Evolutionary conservation across 2,329 filamentous ascomycete genomes (phyloP), one percentile per base, ranked within the genome.

Genomic region (Venturia nashicola): DNA sequence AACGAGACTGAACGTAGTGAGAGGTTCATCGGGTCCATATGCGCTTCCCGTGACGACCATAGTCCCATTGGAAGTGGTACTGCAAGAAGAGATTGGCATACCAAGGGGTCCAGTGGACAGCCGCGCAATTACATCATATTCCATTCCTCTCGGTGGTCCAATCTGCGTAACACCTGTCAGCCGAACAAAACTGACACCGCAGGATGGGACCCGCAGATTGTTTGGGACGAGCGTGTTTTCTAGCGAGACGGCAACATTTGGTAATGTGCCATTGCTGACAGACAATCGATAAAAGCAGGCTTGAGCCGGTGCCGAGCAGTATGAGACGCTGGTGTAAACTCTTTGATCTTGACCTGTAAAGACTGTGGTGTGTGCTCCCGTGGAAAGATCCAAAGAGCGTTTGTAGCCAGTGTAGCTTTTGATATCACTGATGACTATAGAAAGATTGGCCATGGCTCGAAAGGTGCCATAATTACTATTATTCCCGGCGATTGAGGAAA

Each of bases 401-500:
- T 70, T 75, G 63, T 80, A 81, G 3, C 68, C 70, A 3, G 68
- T 68, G 8, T 70, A 68, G 4, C 63, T 65, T 1, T 67, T 18
- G 0, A 77, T 64, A 3, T 70, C 73, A 0, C 71, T 70, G 3
- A 81, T 70, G 0, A 67, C 63, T 0, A 82, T 72, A 0, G 74
- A 76, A 0, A 82, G 63, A 64, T 82, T 82, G 0, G 75, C 80
- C 0, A 81, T 69, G 0, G 80, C 78, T 62, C 74, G 74, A 65
- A 78, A 82, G 4, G 74, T 75, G 14, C 80, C 80, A 62, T 80
- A 82, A 23, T 71, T 68, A 7, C 71, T 68, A 7, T 72, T 71
- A 14, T 61, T 64, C 6, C 77, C 77, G 20, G 79, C 72, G 6
- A 82, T 67, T 14, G 70, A 66, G 3, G 71, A 70, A 5, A 77